These are phyloP conservation scores for Coccomyxa subellipsoidea DNA, from an alignment of 163 green algal species.

Conservation along the genomic window DNA sequence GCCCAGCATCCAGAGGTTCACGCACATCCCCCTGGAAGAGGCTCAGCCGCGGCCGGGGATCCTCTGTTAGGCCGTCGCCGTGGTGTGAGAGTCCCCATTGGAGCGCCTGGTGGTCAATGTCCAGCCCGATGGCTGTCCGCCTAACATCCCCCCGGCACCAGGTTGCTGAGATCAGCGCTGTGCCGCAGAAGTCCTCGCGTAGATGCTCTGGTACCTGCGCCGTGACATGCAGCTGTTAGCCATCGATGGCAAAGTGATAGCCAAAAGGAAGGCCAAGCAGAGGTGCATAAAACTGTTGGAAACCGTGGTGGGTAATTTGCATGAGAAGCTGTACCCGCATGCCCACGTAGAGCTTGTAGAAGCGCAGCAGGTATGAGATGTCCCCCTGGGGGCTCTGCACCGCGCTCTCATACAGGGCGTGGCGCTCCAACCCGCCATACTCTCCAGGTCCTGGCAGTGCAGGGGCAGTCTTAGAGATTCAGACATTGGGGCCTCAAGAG, in stretches of 20 bases:
- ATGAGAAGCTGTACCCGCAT: conserved; percentile 21
- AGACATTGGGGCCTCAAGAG: too few relatives aligned
- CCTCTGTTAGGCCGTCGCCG: conserved; percentile 6
- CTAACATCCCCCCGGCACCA: conserved; percentile 33
- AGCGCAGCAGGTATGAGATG: conserved; percentile 44
- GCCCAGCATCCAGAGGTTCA: neutral
- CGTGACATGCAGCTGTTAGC: too few relatives aligned
- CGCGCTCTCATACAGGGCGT: conserved; percentile 35
- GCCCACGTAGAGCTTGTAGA: conserved; percentile 46
- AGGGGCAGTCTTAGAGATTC: too few relatives aligned
- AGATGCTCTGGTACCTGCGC: conserved; percentile 34
- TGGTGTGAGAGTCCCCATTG: conserved; percentile 24
- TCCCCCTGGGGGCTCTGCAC: conserved; percentile 46
- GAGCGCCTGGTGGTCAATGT: conserved; percentile 19
- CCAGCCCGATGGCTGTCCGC: conserved; percentile 23
- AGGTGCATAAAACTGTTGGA: too few relatives aligned
- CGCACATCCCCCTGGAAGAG: conserved; percentile 25
- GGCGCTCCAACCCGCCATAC: conserved; percentile 7
- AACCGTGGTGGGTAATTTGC: too few relatives aligned
- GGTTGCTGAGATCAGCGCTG: conserved; percentile 38
- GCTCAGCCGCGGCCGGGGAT: conserved; percentile 8
- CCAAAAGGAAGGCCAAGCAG: too few relatives aligned
- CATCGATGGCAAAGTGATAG: too few relatives aligned
- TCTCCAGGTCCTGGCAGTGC: neutral
- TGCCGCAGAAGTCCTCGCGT: conserved; percentile 56